phyloP scores from a whole-genome alignment of 1,284 basidiomycete genomes.

The Hymenochaete sp. region DNA sequence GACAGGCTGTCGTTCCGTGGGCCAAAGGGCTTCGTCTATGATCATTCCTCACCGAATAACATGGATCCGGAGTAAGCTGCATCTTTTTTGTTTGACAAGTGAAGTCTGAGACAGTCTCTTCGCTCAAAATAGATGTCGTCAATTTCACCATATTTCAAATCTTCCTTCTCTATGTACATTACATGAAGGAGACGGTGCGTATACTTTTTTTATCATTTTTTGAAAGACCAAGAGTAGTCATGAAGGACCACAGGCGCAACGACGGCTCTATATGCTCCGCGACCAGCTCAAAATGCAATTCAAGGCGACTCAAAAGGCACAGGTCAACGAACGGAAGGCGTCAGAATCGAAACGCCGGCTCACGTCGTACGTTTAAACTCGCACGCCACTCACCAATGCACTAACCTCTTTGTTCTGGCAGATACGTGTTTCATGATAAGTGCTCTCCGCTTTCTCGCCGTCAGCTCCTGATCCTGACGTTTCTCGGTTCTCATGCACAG shows the following conservation, averaged over 20 bases:
- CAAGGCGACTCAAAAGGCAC: slow-evolving; percentile 41
- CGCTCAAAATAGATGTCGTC: slow-evolving; percentile 41
- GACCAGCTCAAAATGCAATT: slow-evolving; percentile 40
- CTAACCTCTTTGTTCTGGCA: slow-evolving; percentile 23
- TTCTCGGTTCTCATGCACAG: slow-evolving; percentile 35
- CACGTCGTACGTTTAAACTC: slow-evolving; percentile 25
- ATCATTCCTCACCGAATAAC: slow-evolving; percentile 44
- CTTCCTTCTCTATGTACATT: slow-evolving; percentile 50
- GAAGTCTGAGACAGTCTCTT: background rate
- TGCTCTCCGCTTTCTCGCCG: slow-evolving; percentile 21
- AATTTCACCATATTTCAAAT: slow-evolving; percentile 59
- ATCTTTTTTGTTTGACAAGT: background rate
- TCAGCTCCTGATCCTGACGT: slow-evolving; percentile 3
- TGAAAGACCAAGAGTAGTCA: background rate
- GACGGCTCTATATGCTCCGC: slow-evolving; percentile 42
- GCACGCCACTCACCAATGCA: too few relatives aligned
- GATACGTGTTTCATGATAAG: slow-evolving; percentile 72
- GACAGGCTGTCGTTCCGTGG: background rate
- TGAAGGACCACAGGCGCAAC: slow-evolving; percentile 26
- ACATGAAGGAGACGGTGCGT: slow-evolving; percentile 41
- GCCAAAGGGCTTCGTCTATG: slow-evolving; percentile 38
- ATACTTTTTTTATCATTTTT: background rate
- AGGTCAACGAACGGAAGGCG: slow-evolving; percentile 40
- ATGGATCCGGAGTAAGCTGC: slow-evolving; percentile 47
- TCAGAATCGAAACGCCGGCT: slow-evolving; percentile 26